Percentiles rank a stretch among this genome's conserved stretches.
phyloP scores from a whole-genome alignment of 306 rosid genomes.

The Cajanus cajan region DNA sequence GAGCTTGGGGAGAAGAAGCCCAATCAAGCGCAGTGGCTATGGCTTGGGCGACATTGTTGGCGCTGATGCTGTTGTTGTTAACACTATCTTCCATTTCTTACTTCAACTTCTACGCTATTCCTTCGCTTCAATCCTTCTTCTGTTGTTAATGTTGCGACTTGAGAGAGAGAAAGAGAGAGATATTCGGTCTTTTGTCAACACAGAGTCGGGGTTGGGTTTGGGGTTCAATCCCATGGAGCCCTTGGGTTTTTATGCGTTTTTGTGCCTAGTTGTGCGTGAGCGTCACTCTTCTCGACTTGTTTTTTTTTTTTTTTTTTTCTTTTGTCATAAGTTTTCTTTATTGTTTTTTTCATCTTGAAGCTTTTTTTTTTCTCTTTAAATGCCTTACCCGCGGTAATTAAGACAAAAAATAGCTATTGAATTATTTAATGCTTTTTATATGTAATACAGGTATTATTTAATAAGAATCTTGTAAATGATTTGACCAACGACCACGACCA shows the following conservation, averaged over 20 bases:
- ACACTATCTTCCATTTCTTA: slow-evolving; percentile 50
- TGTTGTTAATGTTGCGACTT: background rate
- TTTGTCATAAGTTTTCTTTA: background rate
- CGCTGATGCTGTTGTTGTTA: slow-evolving; percentile 10
- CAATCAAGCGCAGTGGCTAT: slow-evolving; percentile 83
- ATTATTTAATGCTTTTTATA: too few relatives aligned
- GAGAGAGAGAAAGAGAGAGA: background rate
- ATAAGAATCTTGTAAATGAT: too few relatives aligned
- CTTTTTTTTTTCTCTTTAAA: too few relatives aligned
- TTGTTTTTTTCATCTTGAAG: background rate
- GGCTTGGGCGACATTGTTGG: slow-evolving; percentile 80
- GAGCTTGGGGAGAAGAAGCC: slow-evolving; percentile 68
- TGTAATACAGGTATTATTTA: too few relatives aligned
- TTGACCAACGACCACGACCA: too few relatives aligned
- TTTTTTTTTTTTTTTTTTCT: background rate
- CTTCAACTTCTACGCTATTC: slow-evolving; percentile 1
- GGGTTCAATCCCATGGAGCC: background rate
- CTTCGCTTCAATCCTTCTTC: background rate
- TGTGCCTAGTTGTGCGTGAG: background rate
- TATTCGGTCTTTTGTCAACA: slow-evolving; percentile 13
- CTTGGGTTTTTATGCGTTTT: background rate
- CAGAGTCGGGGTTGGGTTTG: background rate
- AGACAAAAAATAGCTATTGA: too few relatives aligned
- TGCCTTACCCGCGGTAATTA: background rate
- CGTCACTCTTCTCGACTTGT: background rate